A percentile compares a stretch with the other conserved stretches of the same genome.
These are phyloP conservation scores for Peniophora sp. DNA, from an alignment of 1,284 basidiomycete species.

Conservation along the genomic window DNA sequence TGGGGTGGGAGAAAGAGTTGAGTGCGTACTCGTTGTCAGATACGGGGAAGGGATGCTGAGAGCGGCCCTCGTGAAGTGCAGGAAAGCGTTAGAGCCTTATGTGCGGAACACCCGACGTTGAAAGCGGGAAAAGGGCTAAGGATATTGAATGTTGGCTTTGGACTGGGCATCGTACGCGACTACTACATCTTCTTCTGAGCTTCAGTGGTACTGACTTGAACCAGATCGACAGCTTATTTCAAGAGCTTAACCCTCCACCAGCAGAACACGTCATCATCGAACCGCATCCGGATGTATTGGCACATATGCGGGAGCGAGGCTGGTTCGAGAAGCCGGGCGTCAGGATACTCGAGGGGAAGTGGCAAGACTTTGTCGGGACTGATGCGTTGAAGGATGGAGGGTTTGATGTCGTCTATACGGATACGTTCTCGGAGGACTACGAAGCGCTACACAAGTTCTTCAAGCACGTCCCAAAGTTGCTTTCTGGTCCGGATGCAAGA, in stretches of 20 bases:
- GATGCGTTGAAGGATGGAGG: slow-evolving; percentile 52
- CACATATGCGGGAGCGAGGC: slow-evolving; percentile 63
- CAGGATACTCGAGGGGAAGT: slow-evolving; percentile 79
- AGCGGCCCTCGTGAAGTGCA: slow-evolving; percentile 41
- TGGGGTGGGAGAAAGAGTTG: slow-evolving; percentile 87
- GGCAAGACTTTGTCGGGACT: slow-evolving; percentile 77
- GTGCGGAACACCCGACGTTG: slow-evolving; percentile 29
- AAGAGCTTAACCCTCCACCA: slow-evolving; percentile 54
- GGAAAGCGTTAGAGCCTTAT: slow-evolving; percentile 60
- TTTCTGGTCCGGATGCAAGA: slow-evolving; percentile 70
- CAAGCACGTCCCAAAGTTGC: slow-evolving; percentile 70
- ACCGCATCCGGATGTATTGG: slow-evolving; percentile 87
- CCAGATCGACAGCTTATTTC: slow-evolving; percentile 81
- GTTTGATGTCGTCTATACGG: slow-evolving; percentile 92
- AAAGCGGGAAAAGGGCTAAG: slow-evolving; percentile 39
- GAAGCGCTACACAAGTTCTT: slow-evolving; percentile 80
- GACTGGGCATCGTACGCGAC: slow-evolving; percentile 79
- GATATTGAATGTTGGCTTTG: slow-evolving; percentile 90
- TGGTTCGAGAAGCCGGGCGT: slow-evolving; percentile 80
- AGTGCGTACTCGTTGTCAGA: slow-evolving; percentile 35
- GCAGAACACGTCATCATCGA: slow-evolving; percentile 88
- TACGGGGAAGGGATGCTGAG: neutral
- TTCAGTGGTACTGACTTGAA: slow-evolving; percentile 5
- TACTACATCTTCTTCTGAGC: slow-evolving; percentile 11
- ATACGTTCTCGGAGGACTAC: slow-evolving; percentile 91